phyloP scores from a whole-genome alignment of 331 rosid genomes.

The Arachis monticola region DNA sequence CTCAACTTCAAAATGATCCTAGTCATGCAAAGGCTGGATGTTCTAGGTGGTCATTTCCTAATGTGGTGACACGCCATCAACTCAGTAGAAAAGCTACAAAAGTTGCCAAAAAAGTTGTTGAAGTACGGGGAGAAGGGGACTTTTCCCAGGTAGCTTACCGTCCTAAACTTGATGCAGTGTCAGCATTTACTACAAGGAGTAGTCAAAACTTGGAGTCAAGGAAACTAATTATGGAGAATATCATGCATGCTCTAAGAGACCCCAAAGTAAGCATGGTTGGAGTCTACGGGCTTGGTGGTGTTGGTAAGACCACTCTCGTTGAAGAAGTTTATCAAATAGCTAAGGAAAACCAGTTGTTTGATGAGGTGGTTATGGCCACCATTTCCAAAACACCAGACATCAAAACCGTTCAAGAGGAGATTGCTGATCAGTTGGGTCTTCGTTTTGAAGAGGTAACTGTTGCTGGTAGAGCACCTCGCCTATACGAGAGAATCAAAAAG shows the following conservation, averaged over 20 bases:
- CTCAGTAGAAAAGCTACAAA: slow-evolving; percentile 13
- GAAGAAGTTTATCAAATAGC: not conserved
- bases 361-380: not conserved
- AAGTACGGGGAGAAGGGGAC: not conserved
- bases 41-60: not conserved
- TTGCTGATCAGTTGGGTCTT: not conserved
- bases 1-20: not conserved
- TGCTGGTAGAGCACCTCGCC: not conserved
- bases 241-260: slow-evolving; percentile 4
- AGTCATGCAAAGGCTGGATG: not conserved
- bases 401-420: slow-evolving; percentile 26
- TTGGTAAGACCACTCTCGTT: slow-evolving; percentile 30
- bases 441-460: slow-evolving; percentile 4
- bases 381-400: slow-evolving; percentile 1
- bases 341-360: not conserved
- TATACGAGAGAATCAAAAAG: no score
- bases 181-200: not conserved
- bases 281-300: slow-evolving; percentile 10
- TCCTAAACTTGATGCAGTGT: not conserved
- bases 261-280: not conserved
- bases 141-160: not conserved
- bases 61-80: no score
- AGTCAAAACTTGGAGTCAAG: not conserved
- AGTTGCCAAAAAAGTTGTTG: not conserved
- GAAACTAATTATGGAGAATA: not conserved